Conservation (phyloP, 78 protist species). For the Chrysochromulina tobinii region DNA sequence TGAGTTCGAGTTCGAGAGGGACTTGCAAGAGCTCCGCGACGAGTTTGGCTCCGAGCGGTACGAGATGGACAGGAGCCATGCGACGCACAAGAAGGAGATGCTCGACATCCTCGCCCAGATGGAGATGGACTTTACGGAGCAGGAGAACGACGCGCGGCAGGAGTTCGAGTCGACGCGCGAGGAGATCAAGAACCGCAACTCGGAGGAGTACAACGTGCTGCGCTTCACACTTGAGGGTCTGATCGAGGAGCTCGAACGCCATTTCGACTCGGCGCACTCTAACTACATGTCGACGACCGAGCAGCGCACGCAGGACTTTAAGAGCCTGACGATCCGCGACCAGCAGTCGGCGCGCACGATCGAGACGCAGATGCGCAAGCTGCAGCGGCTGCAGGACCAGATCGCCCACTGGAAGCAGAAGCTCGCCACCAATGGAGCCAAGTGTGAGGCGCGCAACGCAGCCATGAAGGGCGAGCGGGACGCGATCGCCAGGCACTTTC, state of each 20-base stretch:
- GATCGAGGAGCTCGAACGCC: conserved; percentile 40
- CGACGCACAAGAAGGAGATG: conserved; percentile 45
- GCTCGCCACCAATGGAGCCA: conserved; percentile 34
- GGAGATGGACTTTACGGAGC: conserved; percentile 44
- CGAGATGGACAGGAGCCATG: conserved; percentile 36
- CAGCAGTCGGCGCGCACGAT: background rate
- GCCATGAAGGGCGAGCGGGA: conserved; percentile 46
- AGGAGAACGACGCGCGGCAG: conserved; percentile 46
- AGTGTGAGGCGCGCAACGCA: conserved; percentile 65
- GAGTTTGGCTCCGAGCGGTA: conserved; percentile 50
- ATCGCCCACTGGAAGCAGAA: conserved; percentile 46
- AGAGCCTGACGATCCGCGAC: conserved; percentile 16
- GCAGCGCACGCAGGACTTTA: conserved; percentile 33
- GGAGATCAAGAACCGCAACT: conserved; percentile 52
- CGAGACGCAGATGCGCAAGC: conserved; percentile 33
- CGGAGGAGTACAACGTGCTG: conserved; percentile 62
- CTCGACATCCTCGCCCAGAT: conserved; percentile 42
- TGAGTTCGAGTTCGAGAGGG: conserved; percentile 52
- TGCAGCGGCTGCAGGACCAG: conserved; percentile 58
- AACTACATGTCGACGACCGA: conserved; percentile 48
- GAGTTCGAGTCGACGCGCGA: conserved; percentile 40
- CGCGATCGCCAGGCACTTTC: conserved; percentile 2
- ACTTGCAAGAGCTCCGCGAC: conserved; percentile 12
- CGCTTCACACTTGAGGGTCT: conserved; percentile 44
- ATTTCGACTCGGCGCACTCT: conserved; percentile 45